These are phyloP conservation scores for Coemansia sp. DNA, from an alignment of 371 early-diverging fungal genomes.

Conservation along the genomic window DNA sequence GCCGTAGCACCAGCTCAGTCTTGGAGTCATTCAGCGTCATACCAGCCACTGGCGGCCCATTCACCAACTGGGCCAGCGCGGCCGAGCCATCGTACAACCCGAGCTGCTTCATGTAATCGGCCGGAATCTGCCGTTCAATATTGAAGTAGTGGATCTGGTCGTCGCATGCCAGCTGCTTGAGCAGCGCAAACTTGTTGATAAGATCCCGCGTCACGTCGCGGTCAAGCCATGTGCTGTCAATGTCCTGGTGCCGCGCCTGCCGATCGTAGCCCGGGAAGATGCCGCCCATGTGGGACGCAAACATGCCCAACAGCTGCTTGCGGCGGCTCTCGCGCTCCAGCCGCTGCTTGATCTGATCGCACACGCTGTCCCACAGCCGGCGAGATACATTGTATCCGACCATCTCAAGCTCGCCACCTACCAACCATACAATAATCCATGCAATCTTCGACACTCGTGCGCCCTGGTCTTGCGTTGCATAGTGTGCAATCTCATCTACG, in stretches of 20 bases:
- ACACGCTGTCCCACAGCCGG: conserved; percentile 35
- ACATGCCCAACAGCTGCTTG: conserved; percentile 48
- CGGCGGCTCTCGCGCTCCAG: conserved; percentile 51
- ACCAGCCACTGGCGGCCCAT: conserved; percentile 35
- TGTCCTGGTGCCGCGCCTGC: conserved; percentile 36
- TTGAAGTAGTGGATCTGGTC: conserved; percentile 50
- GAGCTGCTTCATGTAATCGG: conserved; percentile 27
- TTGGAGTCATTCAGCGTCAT: conserved; percentile 48
- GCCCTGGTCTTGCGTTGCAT: conserved; percentile 4
- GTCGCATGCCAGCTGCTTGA: conserved; percentile 31
- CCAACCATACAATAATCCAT: conserved; percentile 47
- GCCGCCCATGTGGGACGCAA: conserved; percentile 48
- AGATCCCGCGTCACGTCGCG: conserved; percentile 49
- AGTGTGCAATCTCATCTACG: conserved; percentile 34
- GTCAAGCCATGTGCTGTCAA: conserved; percentile 46
- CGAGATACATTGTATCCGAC: conserved; percentile 51
- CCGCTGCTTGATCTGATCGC: conserved; percentile 45
- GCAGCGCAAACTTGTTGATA: conserved; percentile 50
- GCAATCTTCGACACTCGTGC: conserved; percentile 22
- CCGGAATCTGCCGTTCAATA: conserved; percentile 41
- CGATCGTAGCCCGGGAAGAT: conserved; percentile 48
- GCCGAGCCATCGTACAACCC: conserved; percentile 29
- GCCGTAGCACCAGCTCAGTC: conserved; percentile 38
- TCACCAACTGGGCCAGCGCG: conserved; percentile 18
- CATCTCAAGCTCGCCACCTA: conserved; percentile 52